Evolutionary conservation across 169 alveolate genomes (phyloP), one percentile per base, ranked within the genome.

Genomic region (Cryptosporidium baileyi): DNA sequence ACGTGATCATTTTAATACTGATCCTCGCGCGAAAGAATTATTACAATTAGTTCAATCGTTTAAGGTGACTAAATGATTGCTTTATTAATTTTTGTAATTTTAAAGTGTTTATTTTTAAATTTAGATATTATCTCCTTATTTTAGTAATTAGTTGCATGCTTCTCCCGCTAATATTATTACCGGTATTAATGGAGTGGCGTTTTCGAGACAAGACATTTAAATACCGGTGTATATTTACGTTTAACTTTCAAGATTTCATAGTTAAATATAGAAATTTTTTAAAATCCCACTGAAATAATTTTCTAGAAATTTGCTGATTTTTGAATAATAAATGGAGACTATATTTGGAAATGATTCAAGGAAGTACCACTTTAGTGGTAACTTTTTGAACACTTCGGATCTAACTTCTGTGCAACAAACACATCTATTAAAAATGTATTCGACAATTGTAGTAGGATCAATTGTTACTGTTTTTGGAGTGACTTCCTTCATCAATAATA

Each of bases 1-100:
- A 2, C 93, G 99, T 61, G 94, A 94, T 26, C 99, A 98, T 88
- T 98, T 98, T 89, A 92, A 92, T 24, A 89, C 82, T 34, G 94
- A 91, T 79, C 95, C 94, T 32, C 90, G 91, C 67, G 99, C 99
- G n/a, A 94, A 93, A 82, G 89, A 89, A 43, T 88, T 96, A 13
- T 93, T 95, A n/a, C 94, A 91, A 32, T 89, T 93, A 57, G 96
- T 96, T 51, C 90, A 88, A 54, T 74, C 92, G 28, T 93, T 90
- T 67, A 90, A 89, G 49, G 89, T 92, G 36, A 92, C 97, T 43
- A 90, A 92, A 24, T 94, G 43, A 57, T n/a, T 15, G 11, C 5
- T 1, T 0, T 32, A 2, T 54, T 11, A 13, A 34, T 0, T 22
- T 45, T 22, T 15, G n/a, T 15, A 57, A 17, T 30, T 22, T 6